A percentile compares a stretch with the other conserved stretches of the same genome.
These are phyloP conservation scores for Colletotrichum cuscutae DNA, from an alignment of 2,329 filamentous ascomycete genomes.

Conservation along the genomic window DNA sequence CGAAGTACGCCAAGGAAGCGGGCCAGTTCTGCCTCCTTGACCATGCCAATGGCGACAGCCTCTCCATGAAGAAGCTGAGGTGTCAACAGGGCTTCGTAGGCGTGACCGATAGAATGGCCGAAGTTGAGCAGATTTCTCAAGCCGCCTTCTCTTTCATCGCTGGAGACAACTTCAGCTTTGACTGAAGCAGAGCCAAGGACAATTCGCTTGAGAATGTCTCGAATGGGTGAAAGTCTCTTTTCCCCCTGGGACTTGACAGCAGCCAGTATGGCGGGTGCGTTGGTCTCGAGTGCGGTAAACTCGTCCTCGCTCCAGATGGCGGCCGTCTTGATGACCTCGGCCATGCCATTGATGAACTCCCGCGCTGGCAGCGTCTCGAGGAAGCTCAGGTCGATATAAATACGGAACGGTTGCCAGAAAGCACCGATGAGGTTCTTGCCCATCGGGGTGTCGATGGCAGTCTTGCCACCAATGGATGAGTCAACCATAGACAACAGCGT, in stretches of 20 bases:
- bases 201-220: constrained; percentile 77
- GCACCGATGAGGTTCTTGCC: constrained; percentile 96
- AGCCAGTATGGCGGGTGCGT: constrained; percentile 79
- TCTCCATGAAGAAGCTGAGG: constrained; percentile 97
- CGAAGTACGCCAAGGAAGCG: constrained; percentile 87
- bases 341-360: constrained; percentile 99
- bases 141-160: constrained; percentile 93
- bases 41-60: constrained; percentile 97
- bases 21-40: constrained; percentile 94
- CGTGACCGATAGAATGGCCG: constrained; percentile 97
- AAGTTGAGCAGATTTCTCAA: constrained; percentile 96
- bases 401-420: constrained; percentile 94
- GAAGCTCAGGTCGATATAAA: constrained; percentile 94
- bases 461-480: constrained; percentile 98
- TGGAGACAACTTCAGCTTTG: constrained; percentile 94
- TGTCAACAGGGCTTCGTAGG: constrained; percentile 93
- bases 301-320: constrained; percentile 94
- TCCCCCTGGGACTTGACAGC: constrained; percentile 68
- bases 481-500: constrained; percentile 97
- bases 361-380: constrained; percentile 88
- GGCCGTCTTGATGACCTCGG: constrained; percentile 96
- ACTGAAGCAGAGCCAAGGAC: constrained; percentile 91
- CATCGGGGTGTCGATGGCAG: constrained; percentile 93
- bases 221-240: constrained; percentile 75
- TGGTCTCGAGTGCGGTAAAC: constrained; percentile 85